phyloP scores from a whole-genome alignment of 176 grass and related monocot species.

The Bolboschoenus planiculmis region DNA sequence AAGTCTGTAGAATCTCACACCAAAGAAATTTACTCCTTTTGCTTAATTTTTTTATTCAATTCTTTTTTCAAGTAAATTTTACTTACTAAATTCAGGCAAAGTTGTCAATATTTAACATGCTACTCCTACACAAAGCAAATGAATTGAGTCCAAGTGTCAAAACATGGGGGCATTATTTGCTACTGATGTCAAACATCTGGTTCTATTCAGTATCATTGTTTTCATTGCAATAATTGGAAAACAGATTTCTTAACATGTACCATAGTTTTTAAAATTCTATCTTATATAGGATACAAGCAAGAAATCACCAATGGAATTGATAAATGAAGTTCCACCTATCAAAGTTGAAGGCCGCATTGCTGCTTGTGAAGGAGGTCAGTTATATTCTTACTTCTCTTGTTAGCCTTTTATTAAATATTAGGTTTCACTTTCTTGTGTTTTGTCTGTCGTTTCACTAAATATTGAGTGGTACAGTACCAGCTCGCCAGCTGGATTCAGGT shows the following conservation, averaged over 20 bases:
- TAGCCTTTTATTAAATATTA: not conserved
- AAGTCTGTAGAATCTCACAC: not conserved
- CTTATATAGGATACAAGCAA: conserved; percentile 69
- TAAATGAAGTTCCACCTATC: conserved; percentile 72
- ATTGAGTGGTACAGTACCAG: not conserved
- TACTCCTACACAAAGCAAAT: not conserved
- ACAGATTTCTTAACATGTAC: conserved; percentile 1
- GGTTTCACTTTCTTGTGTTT: not conserved
- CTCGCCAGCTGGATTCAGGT: not conserved
- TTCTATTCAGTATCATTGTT: not conserved
- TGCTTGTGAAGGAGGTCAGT: conserved; percentile 79
- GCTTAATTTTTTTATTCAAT: not conserved
- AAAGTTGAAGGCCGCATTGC: conserved; percentile 79
- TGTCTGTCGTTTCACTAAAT: not conserved
- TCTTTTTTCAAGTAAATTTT: not conserved
- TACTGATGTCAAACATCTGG: not conserved
- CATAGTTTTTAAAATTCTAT: not conserved
- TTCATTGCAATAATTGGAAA: not conserved
- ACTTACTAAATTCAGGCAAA: not conserved
- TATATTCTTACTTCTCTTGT: not conserved
- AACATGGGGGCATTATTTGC: not conserved
- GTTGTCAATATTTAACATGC: not conserved
- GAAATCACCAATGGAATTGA: conserved; percentile 98
- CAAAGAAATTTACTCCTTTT: not conserved
- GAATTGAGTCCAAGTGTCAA: not conserved